Percentiles rank a stretch among this genome's conserved stretches.
These are phyloP conservation scores for Sonneratia caseolaris DNA, from an alignment of 345 rosid species.

Conservation along the genomic window DNA sequence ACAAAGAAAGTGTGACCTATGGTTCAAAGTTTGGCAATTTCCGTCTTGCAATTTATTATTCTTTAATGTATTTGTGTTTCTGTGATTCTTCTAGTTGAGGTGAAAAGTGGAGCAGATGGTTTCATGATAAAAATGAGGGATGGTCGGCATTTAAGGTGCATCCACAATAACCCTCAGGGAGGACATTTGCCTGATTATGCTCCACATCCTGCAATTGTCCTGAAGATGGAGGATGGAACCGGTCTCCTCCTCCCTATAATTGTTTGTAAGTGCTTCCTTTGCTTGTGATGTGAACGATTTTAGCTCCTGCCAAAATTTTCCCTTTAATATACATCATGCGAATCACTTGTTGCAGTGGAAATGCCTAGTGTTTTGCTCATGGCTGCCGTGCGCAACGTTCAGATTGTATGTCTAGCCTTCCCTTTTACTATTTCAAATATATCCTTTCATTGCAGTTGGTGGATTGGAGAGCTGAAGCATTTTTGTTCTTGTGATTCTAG, in stretches of 20 bases:
- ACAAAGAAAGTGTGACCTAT: not conserved
- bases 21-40: not conserved
- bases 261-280: constrained; percentile 50
- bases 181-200: constrained; percentile 72
- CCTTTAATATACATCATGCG: not conserved
- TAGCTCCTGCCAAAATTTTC: not conserved
- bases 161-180: constrained; percentile 84
- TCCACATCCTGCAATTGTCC: constrained; percentile 89
- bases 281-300: not conserved
- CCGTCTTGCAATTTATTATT: not conserved
- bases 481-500: constrained; percentile 28
- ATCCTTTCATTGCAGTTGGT: constrained; percentile 9
- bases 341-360: constrained; percentile 62
- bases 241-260: constrained; percentile 94
- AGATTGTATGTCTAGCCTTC: constrained; percentile 45
- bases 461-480: not conserved
- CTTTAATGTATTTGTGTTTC: not conserved
- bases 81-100: constrained; percentile 55
- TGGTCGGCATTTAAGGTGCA: constrained; percentile 74
- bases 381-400: constrained; percentile 90
- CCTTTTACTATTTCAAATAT: not conserved
- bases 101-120: constrained; percentile 83
- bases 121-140: constrained; percentile 91
- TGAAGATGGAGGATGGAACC: constrained; percentile 98
- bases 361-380: constrained; percentile 91